Evolutionary conservation across 495 filamentous ascomycete genomes (phyloP), one percentile per base, ranked within the genome.

Genomic region (Annulohypoxylon maeteangense): DNA sequence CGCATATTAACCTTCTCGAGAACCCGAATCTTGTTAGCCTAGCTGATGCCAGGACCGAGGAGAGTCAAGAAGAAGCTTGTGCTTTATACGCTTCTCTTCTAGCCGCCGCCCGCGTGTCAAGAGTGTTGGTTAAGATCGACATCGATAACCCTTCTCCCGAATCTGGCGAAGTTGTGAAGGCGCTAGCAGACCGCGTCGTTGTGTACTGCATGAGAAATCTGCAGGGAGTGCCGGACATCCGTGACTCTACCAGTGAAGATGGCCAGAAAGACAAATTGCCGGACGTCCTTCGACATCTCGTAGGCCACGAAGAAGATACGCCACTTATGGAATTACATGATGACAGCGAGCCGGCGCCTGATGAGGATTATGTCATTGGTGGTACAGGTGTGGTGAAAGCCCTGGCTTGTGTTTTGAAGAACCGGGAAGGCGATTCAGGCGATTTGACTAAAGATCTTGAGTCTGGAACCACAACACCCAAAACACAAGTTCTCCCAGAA

Each of bases 301-400:
- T 88, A 34, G 86, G 86, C n/a, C 81, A 85, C 47, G 92, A 93
- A 54, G 88, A 94, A 48, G 86, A 87, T 42, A 81, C 83, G 44
- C 76, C 78, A 12, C 25, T 81, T 80, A 31, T 82, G 79, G 65
- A 85, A 79, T 32, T 83, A 56, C 86, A 92, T 42, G 88, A 89
- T 32, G 86, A 91, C 27, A 87, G 90, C 61, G 90, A 91, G 3
- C 85, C 88, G 16, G 91, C 93, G 25, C 92, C 94, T 1, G 93
- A 96, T 69, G 91, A 96, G 48, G 93, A 98, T 75, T 97, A 98
- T 79, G 93, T 98, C 40, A 93, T 99, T 74, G 94, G 94, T 38
- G 94, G 95, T 18, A 97, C 94, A 0, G 95, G 95, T 66, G 92
- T 99, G 0, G 95, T 97, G 34, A 97, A 98, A 79, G 94, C 94